Conservation (phyloP, 306 rosid species). For the Lupinus albus region DNA sequence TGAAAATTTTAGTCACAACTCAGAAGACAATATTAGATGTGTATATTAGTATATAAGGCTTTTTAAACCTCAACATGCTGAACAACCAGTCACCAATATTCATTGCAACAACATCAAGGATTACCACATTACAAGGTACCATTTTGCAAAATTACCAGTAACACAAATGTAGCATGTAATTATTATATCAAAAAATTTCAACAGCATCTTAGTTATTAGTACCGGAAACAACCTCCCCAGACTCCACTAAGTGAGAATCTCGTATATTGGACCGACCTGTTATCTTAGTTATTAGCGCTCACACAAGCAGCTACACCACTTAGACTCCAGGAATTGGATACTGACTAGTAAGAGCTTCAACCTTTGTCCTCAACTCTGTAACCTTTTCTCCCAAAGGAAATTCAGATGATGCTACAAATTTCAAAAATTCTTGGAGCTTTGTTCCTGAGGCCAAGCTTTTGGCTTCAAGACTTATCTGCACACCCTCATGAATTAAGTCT, state of each 20-base stretch:
- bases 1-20: no score
- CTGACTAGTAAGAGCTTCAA: conserved; percentile 75
- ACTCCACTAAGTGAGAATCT: no score
- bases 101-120: conserved; percentile 2
- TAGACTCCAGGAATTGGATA: conserved; percentile 86
- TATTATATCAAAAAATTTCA: conserved; percentile 37
- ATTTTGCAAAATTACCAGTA: conserved; percentile 15
- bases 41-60: no score
- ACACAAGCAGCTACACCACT: conserved; percentile 23
- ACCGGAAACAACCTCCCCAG: no score
- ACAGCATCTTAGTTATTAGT: conserved; percentile 13
- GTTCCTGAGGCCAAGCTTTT: conserved; percentile 62
- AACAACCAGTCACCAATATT: not conserved
- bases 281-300: conserved; percentile 18
- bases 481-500: conserved; percentile 87
- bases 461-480: conserved; percentile 67
- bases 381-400: conserved; percentile 59
- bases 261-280: no score
- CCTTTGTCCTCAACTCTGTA: conserved; percentile 63
- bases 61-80: no score
- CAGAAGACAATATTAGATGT: no score
- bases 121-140: conserved; percentile 1
- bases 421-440: conserved; percentile 81
- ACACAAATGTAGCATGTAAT: conserved; percentile 12
- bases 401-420: conserved; percentile 62